Evolutionary conservation across 1,284 basidiomycete genomes (phyloP).

Genomic region (Boletellus dicymbophilus): DNA sequence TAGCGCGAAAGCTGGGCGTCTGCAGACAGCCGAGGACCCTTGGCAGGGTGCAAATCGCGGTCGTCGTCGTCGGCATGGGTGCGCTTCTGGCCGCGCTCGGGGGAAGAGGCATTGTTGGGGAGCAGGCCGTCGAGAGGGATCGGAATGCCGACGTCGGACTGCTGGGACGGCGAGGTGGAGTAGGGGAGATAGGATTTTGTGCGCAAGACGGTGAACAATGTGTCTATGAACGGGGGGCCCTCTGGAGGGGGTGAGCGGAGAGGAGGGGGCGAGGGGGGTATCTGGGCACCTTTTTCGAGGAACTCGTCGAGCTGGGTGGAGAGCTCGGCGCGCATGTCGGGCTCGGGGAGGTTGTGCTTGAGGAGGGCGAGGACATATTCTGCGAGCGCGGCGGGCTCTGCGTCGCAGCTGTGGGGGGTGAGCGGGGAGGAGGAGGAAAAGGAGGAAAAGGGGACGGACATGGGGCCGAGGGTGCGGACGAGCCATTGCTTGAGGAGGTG

Average conservation of each 20-base stretch:
- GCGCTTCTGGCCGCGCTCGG: constrained; percentile 65
- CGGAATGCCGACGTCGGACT: constrained; percentile 66
- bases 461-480: constrained; percentile 80
- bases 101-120: constrained; percentile 44
- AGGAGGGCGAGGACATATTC: constrained; percentile 96
- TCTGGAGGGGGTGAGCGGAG: constrained; percentile 46
- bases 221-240: constrained; percentile 77
- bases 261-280: constrained; percentile 3
- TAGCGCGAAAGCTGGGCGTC: constrained; percentile 68
- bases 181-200: constrained; percentile 85
- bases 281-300: constrained; percentile 82
- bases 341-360: constrained; percentile 85
- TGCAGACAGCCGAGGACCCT: constrained; percentile 65
- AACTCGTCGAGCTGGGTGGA: constrained; percentile 86
- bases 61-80: constrained; percentile 64
- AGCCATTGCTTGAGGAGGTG: constrained; percentile 82
- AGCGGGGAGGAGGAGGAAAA: too few species aligned
- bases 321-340: constrained; percentile 83
- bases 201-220: constrained; percentile 79
- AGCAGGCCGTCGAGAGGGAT: constrained; percentile 73
- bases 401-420: constrained; percentile 76
- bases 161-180: constrained; percentile 42
- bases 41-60: constrained; percentile 56
- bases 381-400: constrained; percentile 90
- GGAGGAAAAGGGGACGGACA: constrained; percentile 53